Conservation (phyloP, 371 early-diverging fungal species). For the Choanephora cucurbitarum region DNA sequence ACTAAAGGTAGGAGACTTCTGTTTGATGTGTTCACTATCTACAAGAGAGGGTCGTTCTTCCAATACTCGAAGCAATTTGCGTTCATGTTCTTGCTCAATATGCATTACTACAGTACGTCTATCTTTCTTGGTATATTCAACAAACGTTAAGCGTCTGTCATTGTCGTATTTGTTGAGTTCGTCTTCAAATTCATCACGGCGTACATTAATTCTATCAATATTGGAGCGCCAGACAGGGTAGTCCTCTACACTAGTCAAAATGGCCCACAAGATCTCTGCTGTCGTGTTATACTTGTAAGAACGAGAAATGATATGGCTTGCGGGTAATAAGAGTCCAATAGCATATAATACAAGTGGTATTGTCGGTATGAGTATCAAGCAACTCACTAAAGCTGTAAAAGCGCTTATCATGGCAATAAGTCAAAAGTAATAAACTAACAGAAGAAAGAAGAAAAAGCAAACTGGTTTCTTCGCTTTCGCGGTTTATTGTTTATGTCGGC, state of each 20-base stretch:
- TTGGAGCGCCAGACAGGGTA: slow-evolving; percentile 45
- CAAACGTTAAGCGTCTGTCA: slow-evolving; percentile 23
- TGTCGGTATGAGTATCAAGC: slow-evolving; percentile 18
- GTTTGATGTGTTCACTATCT: slow-evolving; percentile 20
- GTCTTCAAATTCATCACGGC: slow-evolving; percentile 19
- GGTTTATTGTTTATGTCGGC: no score
- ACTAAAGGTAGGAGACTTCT: slow-evolving; percentile 30
- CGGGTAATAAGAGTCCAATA: slow-evolving; percentile 25
- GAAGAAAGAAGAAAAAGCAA: slow-evolving; percentile 6
- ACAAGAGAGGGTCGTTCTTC: slow-evolving; percentile 28
- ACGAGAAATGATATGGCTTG: slow-evolving; percentile 21
- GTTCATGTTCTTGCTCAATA: slow-evolving; percentile 34
- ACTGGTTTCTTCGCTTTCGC: neutral
- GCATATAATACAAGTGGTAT: slow-evolving; percentile 27
- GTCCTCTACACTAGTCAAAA: slow-evolving; percentile 37
- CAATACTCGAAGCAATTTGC: slow-evolving; percentile 39
- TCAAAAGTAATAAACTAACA: slow-evolving; percentile 1
- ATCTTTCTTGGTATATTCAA: slow-evolving; percentile 36
- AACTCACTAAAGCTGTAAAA: slow-evolving; percentile 10
- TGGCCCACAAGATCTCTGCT: slow-evolving; percentile 36
- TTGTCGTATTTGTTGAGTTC: slow-evolving; percentile 25
- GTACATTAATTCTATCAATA: slow-evolving; percentile 25
- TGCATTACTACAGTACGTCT: slow-evolving; percentile 32
- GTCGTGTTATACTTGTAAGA: slow-evolving; percentile 21
- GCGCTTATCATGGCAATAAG: slow-evolving; percentile 12